Base-by-base conservation (phyloP, 345 rosid genomes). In the Brassica rapa region DNA sequence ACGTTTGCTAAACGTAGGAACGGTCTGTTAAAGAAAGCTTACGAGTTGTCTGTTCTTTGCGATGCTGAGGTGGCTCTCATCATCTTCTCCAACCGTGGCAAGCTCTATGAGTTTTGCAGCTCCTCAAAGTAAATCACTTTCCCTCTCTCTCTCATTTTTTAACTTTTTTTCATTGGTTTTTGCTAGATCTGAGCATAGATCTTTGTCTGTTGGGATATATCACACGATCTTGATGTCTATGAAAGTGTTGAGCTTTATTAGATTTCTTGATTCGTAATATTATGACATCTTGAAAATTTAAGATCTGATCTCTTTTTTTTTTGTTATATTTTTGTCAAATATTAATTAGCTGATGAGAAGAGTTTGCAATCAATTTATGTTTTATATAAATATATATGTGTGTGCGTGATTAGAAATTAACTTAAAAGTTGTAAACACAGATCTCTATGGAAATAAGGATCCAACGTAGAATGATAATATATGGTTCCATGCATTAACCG, bases 51-150 rank as follows among this genome's bases (percentile, higher is more conserved):
- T 62, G 93, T 94, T 53, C 90, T 93, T 4, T 93, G 98, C 66
- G 98, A 93, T 89, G 98, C 98, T 69, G 96, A 94, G 77, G 96
- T 92, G 67, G 98, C 98, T 75, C 94, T 94, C 76, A 90, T 94
- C 86, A 74, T 94, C 87, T 94, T 94, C 97, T 94, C 98, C 57
- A 92, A 85, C 77, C 89, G 98, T 46, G 98, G 97, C 76, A 94
- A 94, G 88, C 98, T 94, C 87, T 94, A 88, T 72, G 97, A 94
- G 86, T 94, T 90, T 77, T 92, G 97, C 76, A 94, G 97, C 91
- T 77, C 82, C 74, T 64, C 91, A 16, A 94, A 87, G 98, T 94
- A 90, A 16, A 60, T 23, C 19, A 59, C 62, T 39, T 41, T 67
- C 74, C 0, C 62, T 61, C 62, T 51, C 73, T 1, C 66, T 62